Evolutionary conservation across 2,329 filamentous ascomycete species (phyloP).

Genomic region (Aureobasidium sp.): DNA sequence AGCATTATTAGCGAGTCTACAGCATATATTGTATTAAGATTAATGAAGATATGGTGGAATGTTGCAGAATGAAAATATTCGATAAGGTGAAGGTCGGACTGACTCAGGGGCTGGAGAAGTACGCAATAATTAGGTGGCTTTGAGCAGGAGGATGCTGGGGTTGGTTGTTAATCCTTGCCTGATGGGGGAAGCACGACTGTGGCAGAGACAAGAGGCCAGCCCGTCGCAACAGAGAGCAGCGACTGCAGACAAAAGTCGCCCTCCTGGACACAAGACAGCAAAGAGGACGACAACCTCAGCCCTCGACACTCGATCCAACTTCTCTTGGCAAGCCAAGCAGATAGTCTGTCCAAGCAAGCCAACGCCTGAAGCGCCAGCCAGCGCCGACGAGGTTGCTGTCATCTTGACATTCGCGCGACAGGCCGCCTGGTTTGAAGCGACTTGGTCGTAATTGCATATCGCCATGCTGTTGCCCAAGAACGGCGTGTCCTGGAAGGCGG

Average conservation of each 20-base stretch:
- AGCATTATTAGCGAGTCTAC: conserved; percentile 1
- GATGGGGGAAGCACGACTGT: not conserved
- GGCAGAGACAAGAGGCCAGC: conserved; percentile 3
- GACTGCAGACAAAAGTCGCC: not conserved
- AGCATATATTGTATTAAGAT: conserved; percentile 12
- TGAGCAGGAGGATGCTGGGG: conserved; percentile 4
- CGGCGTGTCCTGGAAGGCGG: conserved; percentile 87
- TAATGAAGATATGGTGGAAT: not conserved
- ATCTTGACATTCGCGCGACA: conserved; percentile 4
- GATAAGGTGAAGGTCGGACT: not conserved
- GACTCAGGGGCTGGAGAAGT: conserved; percentile 1
- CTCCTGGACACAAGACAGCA: not conserved
- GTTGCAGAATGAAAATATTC: not conserved
- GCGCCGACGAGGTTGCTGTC: conserved; percentile 9
- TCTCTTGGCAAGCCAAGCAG: conserved; percentile 6
- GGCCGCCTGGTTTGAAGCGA: conserved; percentile 8
- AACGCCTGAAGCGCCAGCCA: not conserved
- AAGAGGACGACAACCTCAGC: not conserved
- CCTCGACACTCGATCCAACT: not conserved
- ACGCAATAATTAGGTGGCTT: conserved; percentile 5
- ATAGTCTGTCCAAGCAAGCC: not conserved
- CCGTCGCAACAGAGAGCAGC: conserved; percentile 4
- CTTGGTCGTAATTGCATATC: conserved; percentile 1
- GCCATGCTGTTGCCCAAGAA: conserved; percentile 84
- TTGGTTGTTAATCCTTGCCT: not conserved